A percentile compares a stretch with the other conserved stretches of the same genome.
Conservation (phyloP, 495 filamentous ascomycete species). For the Pseudoneurospora amorphoporcata region DNA sequence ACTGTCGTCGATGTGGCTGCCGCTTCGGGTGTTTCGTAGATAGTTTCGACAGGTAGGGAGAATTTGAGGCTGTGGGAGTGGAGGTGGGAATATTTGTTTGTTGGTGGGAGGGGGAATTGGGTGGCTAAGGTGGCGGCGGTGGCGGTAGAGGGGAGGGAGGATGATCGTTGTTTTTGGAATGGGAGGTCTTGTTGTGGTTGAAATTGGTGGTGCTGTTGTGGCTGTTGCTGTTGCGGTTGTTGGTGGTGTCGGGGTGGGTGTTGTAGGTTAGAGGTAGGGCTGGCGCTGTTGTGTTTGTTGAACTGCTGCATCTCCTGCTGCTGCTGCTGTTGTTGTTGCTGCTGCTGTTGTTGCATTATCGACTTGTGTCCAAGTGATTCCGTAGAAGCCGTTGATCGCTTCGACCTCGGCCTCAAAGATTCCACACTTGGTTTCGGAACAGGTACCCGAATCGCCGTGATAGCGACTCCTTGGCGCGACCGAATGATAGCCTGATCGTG, state of each 20-base stretch:
- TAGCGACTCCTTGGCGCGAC: conserved; percentile 13
- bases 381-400: conserved; percentile 1
- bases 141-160: background rate
- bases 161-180: background rate
- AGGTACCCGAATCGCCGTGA: background rate
- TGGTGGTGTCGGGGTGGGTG: background rate
- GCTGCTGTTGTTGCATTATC: conserved; percentile 1
- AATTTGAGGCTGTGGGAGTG: background rate
- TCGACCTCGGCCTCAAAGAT: background rate
- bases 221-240: background rate
- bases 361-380: conserved; percentile 4
- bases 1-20: background rate
- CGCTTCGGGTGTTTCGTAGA: background rate
- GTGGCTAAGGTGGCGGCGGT: background rate
- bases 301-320: background rate
- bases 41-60: background rate
- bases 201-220: background rate
- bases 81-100: background rate
- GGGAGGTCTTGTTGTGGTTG: background rate
- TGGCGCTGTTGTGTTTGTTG: background rate
- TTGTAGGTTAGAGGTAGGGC: background rate
- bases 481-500: conserved; percentile 33
- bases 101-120: background rate
- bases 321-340: background rate
- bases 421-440: conserved; percentile 4